Percentiles rank a stretch among this genome's conserved stretches.
Evolutionary conservation across 371 early-diverging fungal species (phyloP).

Genomic region (Haplosporangium sp.): DNA sequence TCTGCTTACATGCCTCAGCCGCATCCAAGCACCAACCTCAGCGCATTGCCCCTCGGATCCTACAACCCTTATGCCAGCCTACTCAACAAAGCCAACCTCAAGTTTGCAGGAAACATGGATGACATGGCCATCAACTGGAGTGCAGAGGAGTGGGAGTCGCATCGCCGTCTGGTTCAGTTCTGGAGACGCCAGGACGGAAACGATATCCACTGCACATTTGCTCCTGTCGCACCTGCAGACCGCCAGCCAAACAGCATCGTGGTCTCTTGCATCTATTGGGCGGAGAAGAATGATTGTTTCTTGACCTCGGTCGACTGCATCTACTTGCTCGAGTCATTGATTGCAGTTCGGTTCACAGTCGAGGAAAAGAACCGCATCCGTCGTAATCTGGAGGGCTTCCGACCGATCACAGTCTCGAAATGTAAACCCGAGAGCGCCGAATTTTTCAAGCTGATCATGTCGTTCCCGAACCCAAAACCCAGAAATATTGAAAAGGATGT

Average conservation of each 20-base stretch:
- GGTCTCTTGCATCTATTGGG: conserved; percentile 88
- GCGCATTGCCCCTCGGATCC: conserved; percentile 44
- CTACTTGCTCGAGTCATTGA: conserved; percentile 77
- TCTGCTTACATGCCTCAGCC: conserved; percentile 48
- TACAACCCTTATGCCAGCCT: conserved; percentile 69
- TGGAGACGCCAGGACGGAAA: conserved; percentile 71
- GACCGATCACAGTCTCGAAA: conserved; percentile 83
- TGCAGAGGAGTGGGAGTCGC: conserved; percentile 69
- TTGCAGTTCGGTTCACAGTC: conserved; percentile 80
- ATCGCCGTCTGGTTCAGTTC: conserved; percentile 82
- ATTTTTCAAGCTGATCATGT: conserved; percentile 86
- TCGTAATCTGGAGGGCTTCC: conserved; percentile 85
- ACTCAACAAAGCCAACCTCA: conserved; percentile 77
- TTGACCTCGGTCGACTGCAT: conserved; percentile 87
- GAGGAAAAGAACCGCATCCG: conserved; percentile 90
- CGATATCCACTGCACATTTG: conserved; percentile 73
- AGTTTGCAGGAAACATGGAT: conserved; percentile 70
- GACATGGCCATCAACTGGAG: conserved; percentile 71
- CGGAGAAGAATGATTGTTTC: conserved; percentile 77
- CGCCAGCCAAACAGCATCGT: conserved; percentile 71
- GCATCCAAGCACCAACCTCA: conserved; percentile 33
- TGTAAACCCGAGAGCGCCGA: conserved; percentile 77
- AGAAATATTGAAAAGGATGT: conserved; percentile 89
- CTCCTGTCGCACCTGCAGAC: conserved; percentile 64
- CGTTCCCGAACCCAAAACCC: conserved; percentile 85